Conservation (phyloP, 2,329 filamentous ascomycete species). For the Fusarium luffae region DNA sequence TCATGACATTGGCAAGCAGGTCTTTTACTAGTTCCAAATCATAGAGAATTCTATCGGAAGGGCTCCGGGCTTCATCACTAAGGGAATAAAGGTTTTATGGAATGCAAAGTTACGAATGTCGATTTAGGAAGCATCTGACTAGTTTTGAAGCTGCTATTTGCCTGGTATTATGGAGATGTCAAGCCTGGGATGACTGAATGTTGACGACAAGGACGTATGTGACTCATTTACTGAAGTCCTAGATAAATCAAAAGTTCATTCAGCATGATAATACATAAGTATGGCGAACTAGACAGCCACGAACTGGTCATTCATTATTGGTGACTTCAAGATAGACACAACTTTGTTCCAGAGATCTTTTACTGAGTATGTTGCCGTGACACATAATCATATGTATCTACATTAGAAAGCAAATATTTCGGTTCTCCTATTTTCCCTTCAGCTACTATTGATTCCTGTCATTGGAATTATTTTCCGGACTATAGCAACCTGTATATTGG, state of each 20-base stretch:
- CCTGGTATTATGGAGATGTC: not conserved
- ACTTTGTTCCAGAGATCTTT: not conserved
- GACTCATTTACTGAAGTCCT: not conserved
- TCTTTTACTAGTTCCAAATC: slow-evolving; percentile 28
- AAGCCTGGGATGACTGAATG: not conserved
- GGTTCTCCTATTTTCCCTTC: not conserved
- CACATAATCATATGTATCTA: not conserved
- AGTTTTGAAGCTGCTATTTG: not conserved
- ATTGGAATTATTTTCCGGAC: no score
- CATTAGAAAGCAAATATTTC: fast-evolving
- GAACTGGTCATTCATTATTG: not conserved
- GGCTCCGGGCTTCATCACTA: not conserved
- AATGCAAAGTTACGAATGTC: not conserved
- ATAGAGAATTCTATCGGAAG: no score
- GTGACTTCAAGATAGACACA: not conserved
- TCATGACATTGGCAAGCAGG: slow-evolving; percentile 43
- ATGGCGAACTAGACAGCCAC: not conserved
- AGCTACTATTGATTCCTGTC: fast-evolving
- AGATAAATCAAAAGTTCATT: not conserved
- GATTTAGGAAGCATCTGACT: slow-evolving; percentile 11
- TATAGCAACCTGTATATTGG: fast-evolving
- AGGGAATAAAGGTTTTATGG: not conserved
- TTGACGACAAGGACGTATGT: not conserved
- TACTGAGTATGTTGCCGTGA: not conserved
- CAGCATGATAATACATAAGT: not conserved